Percentiles rank a stretch among this genome's conserved stretches.
Conservation (phyloP, 139 green algal species). For the Penium margaritaceum region DNA sequence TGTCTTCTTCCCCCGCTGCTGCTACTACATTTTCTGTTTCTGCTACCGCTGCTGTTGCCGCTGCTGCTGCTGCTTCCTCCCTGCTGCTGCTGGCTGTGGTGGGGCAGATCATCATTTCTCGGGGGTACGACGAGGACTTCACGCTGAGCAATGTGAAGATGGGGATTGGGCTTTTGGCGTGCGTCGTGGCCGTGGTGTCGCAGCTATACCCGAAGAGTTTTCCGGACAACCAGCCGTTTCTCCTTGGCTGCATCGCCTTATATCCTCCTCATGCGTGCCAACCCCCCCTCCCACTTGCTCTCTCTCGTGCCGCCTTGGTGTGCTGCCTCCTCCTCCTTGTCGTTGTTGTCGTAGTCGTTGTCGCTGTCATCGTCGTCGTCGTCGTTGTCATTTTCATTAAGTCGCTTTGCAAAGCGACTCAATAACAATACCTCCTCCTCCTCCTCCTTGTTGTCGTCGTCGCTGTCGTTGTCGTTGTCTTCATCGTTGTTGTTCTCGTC, state of each 20-base stretch:
- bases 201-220: slow-evolving; percentile 49
- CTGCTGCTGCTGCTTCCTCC: slow-evolving; percentile 5
- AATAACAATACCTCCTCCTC: too few species aligned
- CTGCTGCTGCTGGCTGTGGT: background rate
- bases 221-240: slow-evolving; percentile 33
- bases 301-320: too few species aligned
- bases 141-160: slow-evolving; percentile 43
- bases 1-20: too few species aligned
- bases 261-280: slow-evolving; percentile 37
- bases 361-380: too few species aligned
- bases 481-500: background rate
- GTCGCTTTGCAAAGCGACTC: too few species aligned
- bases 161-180: slow-evolving; percentile 15
- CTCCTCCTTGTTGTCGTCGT: slow-evolving; percentile 5
- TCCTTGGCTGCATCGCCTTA: slow-evolving; percentile 31
- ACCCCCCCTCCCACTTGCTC: background rate
- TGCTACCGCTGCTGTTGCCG: too few species aligned
- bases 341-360: too few species aligned
- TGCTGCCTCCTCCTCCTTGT: too few species aligned
- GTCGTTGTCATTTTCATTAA: too few species aligned
- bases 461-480: background rate
- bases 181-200: slow-evolving; percentile 23
- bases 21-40: too few species aligned
- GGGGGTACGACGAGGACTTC: slow-evolving; percentile 39
- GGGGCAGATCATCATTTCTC: slow-evolving; percentile 30